Conservation (phyloP, 192 early-diverging fungal species). For the Mortierella claussenii region DNA sequence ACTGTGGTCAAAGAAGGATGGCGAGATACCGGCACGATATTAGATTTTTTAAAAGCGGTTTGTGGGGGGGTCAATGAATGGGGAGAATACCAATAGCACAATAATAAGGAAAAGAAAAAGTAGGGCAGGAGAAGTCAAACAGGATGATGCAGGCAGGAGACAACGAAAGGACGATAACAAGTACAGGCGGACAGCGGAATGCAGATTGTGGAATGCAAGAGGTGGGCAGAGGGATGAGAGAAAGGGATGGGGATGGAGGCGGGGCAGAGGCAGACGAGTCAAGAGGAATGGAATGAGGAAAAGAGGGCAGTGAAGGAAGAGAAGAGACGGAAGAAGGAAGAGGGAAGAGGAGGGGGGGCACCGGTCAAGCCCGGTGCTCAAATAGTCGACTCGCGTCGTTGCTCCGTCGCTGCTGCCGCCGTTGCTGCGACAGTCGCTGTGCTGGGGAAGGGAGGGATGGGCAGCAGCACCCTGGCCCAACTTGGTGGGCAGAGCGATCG, state of each 20-base stretch:
- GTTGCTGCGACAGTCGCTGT: too few species aligned
- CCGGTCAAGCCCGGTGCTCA: not conserved
- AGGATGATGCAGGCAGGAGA: constrained; percentile 1
- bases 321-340: not conserved
- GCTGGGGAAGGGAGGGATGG: too few species aligned
- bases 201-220: not conserved
- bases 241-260: not conserved
- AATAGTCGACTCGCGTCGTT: not conserved
- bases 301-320: not conserved
- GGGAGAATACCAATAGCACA: not conserved
- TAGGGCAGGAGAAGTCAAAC: not conserved
- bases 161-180: not conserved
- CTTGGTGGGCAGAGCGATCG: not conserved
- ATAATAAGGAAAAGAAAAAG: not conserved
- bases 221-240: not conserved
- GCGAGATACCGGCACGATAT: not conserved
- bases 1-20: not conserved
- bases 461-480: not conserved
- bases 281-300: not conserved
- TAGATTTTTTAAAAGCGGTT: not conserved
- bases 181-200: not conserved
- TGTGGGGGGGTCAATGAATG: not conserved
- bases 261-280: not conserved
- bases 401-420: not conserved
- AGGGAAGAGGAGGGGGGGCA: not conserved